Base-by-base conservation (phyloP, 2,329 filamentous ascomycete genomes). In the Ascomycota sp. region DNA sequence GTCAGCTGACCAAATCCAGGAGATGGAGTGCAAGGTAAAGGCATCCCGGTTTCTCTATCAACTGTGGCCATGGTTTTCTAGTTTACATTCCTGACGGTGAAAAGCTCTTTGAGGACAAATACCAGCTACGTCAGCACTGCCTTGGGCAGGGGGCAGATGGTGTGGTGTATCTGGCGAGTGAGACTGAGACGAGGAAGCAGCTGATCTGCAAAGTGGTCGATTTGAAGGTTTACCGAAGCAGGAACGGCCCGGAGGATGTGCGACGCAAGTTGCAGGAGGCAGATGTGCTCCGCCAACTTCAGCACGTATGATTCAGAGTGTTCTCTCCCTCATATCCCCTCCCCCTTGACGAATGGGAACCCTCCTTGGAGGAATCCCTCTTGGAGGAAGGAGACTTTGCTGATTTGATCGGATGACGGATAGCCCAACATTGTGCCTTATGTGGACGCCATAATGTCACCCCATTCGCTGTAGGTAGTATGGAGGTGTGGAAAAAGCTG, bases 171-270 rank as follows among this genome's bases (percentile, higher is more conserved):
- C 39, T 56, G 6, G 49, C 53, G 7, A 43, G 61, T 3, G 59
- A 77, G 11, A 44, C 52, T 17, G 46, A 45, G 6, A 65, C 62
- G 0, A 55, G 59, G 23, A 59, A 57, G 32, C 76, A 81, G 40
- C 38, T 79, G 13, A 74, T 73, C 8, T 82, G 76, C 53, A 81
- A 82, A 40, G 48, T 79, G 7, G 53, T 78, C 30, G 54, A 65
- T 31, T 41, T 75, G 2, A 51, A 54, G 21, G 38, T 38, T 5
- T 30, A 50, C 4, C 36, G 39, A 31, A 42, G 31, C 27, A 43
- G 36, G 32, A 42, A 40, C n/a, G 33, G 33, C 20, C 38, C 36
- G n/a, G 40, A 41, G 25, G 40, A 48, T 4, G 38, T 52, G 7
- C 45, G 47, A 7, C 54, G 53, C 7, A 51, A 59, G 29, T 41